These are phyloP conservation scores for Vitis vinifera DNA, from an alignment of 164 flowering plant species.

Conservation along the genomic window ASM3070453v1 NC_081814.1:3287501-3288000, in stretches of 20 bases:
- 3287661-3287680: conserved; percentile 41
- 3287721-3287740: conserved; percentile 47
- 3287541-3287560: too few relatives aligned
- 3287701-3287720: conserved; percentile 40
- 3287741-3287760: conserved; percentile 39
- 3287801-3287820: conserved; percentile 27
- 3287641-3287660: neutral
- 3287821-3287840: conserved; percentile 26
- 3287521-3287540: too few relatives aligned
- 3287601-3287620: too few relatives aligned
- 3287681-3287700: conserved; percentile 42
- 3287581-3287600: too few relatives aligned
- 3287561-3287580: too few relatives aligned
- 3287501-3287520: too few relatives aligned
- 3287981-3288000: conserved; percentile 33
- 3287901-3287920: conserved; percentile 52
- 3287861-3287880: conserved; percentile 26
- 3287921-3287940: conserved; percentile 21
- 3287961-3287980: conserved; percentile 29
- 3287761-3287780: conserved; percentile 40
- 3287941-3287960: conserved; percentile 24
- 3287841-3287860: conserved; percentile 36
- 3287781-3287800: conserved; percentile 29
- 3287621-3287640: too few relatives aligned
- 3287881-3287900: conserved; percentile 13